Evolutionary conservation across 2,329 filamentous ascomycete genomes (phyloP), one percentile per base, ranked within the genome.

Genomic region (Microdochium paspali): DNA sequence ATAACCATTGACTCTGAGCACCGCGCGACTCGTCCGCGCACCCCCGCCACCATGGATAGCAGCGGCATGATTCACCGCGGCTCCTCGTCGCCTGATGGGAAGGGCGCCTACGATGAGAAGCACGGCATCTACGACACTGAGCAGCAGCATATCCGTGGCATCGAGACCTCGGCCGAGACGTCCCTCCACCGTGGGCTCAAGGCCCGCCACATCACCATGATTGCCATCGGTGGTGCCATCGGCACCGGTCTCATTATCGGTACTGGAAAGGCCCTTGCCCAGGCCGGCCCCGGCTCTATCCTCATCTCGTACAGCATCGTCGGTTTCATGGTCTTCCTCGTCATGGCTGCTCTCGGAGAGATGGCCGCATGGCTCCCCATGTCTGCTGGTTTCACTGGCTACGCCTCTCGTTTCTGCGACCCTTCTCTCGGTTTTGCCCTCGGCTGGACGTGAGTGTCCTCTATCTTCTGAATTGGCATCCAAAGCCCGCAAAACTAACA

Each of bases 361-460:
- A 93, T 93, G 85, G 85, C 87, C 9, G 79, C 87, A 46, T 93
- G 85, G 85, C 66, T 93, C 28, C 87, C 87, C 45, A 73, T 90
- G 57, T 78, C 80, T 47, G 80, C 84, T 61, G 87, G 87, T 55
- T 94, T 93, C 66, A 86, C 86, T 51, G 85, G 85, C 58, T 93
- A 90, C 60, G 86, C 87, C 23, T 77, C 81, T 50, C 77, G 87
- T 44, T 93, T 89, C 69, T 85, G 82, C 58, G 86, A 93, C 56
- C 86, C 86, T 46, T 85, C 86, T 50, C 76, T 93, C 24, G 87
- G 87, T 47, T 93, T 93, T 62, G 78, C 85, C 48, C 74, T 90
- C 12, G 85, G 86, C 30, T 90, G 78, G 73, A 81, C 72, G 74
- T 86, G 67, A 66, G 71, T 72, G 13, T 13, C 26, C 32, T 44